Evolutionary conservation across 768 basidiomycete genomes (phyloP), one percentile per base, ranked within the genome.

Genomic region (Termitomyces sp.): DNA sequence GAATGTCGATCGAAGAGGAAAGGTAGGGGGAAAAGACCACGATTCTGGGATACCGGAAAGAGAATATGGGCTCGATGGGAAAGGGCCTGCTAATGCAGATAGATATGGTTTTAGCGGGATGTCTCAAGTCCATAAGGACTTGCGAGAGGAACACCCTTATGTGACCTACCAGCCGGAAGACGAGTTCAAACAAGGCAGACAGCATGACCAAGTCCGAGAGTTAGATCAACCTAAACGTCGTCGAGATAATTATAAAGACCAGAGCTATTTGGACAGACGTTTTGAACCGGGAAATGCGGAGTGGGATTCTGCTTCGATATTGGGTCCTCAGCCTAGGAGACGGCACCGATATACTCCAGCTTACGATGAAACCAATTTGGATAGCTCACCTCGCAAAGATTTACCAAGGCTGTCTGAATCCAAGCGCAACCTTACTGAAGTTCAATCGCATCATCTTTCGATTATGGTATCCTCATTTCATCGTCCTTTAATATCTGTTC

Each of bases 361-460:
- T 18, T 71, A 73, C 29, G 73, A 69, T 47, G 67, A 64, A 29
- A 66, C 72, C 26, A 72, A 66, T 43, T 72, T 74, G 24, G 73
- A 75, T 52, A 70, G 65, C 48, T 72, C 71, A 31, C 59, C 59
- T 44, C 61, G 55, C 39, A 68, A 61, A 46, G 46, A 53, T 4
- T 48, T 32, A 34, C 42, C 53, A 14, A 47, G 61, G 26, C 61
- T 57, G 24, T 56, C 61, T 20, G 53, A 65, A 41, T 70, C 74
- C 57, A 73, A 68, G 57, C 73, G 72, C 29, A 63, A 72, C 58
- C 70, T 71, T 43, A 68, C 70, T 14, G 76, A 77, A 34, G 76
- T 75, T 50, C 71, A 66, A 37, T 66, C 62, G 8, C 22, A 64
- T 32, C 59, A 39, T 42, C 36, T 43, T 2, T 6, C 67, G 20